phyloP scores from a whole-genome alignment of 805 yeast genomes.

The Pichia nakasei region DNA sequence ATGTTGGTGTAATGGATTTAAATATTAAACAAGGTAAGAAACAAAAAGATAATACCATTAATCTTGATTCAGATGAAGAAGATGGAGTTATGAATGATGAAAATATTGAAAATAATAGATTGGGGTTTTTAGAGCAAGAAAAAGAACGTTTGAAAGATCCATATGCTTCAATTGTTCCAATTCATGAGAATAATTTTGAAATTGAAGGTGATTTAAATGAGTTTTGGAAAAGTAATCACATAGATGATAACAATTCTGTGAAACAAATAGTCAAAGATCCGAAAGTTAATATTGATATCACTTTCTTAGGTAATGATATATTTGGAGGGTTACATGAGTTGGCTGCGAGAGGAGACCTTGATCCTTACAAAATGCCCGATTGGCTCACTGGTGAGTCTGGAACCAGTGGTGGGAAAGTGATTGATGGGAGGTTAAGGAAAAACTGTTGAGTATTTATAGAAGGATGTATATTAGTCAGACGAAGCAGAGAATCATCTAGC shows the following conservation, averaged over 20 bases:
- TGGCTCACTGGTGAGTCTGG: conserved; percentile 80
- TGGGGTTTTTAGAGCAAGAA: conserved; percentile 6
- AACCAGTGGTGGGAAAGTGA: conserved; percentile 36
- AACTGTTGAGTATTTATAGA: not conserved
- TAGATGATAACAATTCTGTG: no score
- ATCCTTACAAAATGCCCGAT: conserved; percentile 53
- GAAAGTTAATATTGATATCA: conserved; percentile 19
- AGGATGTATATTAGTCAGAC: not conserved
- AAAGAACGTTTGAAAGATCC: conserved; percentile 20
- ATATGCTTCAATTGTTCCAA: conserved; percentile 49
- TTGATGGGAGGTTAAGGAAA: conserved; percentile 27
- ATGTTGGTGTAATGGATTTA: not conserved
- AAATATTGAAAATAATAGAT: conserved; percentile 1
- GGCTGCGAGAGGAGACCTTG: conserved; percentile 38
- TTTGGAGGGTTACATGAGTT: conserved; percentile 74
- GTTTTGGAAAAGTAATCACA: no score
- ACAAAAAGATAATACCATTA: not conserved
- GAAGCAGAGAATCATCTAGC: not conserved
- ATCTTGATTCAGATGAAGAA: not conserved
- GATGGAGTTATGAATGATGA: conserved; percentile 10
- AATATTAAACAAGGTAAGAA: not conserved
- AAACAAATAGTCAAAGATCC: conserved; percentile 15
- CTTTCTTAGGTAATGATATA: conserved; percentile 58
- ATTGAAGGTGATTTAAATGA: conserved; percentile 15
- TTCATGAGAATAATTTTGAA: conserved; percentile 41